A percentile compares a stretch with the other conserved stretches of the same genome.
phyloP scores from a whole-genome alignment of 2,329 filamentous ascomycete species.

The Monosporascus sp. region DNA sequence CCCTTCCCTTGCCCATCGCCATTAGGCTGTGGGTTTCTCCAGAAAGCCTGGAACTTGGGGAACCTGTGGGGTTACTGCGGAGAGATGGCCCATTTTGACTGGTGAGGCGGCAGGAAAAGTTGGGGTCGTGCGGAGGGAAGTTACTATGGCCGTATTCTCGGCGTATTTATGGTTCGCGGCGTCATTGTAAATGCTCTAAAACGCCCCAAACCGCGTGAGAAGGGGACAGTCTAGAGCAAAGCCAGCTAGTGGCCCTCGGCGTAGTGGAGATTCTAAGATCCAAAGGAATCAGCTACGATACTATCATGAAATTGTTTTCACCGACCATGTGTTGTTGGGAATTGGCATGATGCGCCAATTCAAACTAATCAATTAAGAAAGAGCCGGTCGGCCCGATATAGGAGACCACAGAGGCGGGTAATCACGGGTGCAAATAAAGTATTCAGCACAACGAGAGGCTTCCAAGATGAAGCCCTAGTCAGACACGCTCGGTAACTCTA shows the following conservation, averaged over 20 bases:
- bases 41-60: neutral
- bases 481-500: too few relatives aligned
- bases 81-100: neutral
- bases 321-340: too few relatives aligned
- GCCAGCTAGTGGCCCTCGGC: neutral
- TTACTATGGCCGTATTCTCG: neutral
- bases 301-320: too few relatives aligned
- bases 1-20: too few relatives aligned
- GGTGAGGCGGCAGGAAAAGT: neutral
- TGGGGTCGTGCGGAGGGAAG: neutral
- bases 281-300: too few relatives aligned
- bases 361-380: too few relatives aligned
- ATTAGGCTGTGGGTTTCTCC: neutral
- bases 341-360: too few relatives aligned
- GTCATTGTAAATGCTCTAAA: neutral
- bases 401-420: too few relatives aligned
- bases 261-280: neutral
- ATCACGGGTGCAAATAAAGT: too few relatives aligned
- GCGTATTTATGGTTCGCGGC: neutral
- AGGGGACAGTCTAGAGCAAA: neutral
- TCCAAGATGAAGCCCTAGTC: too few relatives aligned
- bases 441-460: too few relatives aligned
- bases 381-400: too few relatives aligned
- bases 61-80: neutral
- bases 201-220: neutral